Percentiles rank a stretch among this genome's conserved stretches.
Evolutionary conservation across 2,329 filamentous ascomycete species (phyloP).

Genomic region (Talaromyces piceae): DNA sequence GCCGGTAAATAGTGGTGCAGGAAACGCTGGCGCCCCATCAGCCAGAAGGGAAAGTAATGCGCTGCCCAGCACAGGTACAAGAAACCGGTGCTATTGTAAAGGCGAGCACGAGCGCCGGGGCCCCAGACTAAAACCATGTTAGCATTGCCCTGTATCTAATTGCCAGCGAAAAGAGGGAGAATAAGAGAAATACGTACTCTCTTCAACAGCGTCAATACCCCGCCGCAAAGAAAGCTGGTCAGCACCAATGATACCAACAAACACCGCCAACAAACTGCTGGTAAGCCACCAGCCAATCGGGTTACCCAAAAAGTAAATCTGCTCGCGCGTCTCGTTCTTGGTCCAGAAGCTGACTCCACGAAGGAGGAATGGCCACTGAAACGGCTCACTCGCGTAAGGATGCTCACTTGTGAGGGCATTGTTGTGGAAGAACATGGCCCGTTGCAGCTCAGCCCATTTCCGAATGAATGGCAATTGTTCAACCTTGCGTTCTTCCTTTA

Average conservation of each 20-base stretch:
- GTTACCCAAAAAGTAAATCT: conserved; percentile 98
- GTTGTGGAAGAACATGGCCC: conserved; percentile 99
- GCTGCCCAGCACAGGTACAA: conserved; percentile 98
- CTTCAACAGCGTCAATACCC: conserved; percentile 86
- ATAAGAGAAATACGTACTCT: conserved; percentile 60
- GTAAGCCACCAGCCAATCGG: conserved; percentile 96
- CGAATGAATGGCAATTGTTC: conserved; percentile 80
- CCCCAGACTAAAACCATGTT: conserved; percentile 31
- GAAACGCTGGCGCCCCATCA: conserved; percentile 98
- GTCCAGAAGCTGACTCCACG: conserved; percentile 99
- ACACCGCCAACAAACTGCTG: conserved; percentile 85
- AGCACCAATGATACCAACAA: conserved; percentile 81
- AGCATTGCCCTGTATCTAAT: no score
- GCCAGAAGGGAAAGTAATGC: conserved; percentile 94
- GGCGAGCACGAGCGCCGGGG: conserved; percentile 74
- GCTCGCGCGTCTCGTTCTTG: conserved; percentile 84
- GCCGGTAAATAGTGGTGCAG: conserved; percentile 95
- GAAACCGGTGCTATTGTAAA: conserved; percentile 98
- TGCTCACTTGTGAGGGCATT: conserved; percentile 95
- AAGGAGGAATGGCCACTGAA: conserved; percentile 96
- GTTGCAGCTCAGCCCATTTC: conserved; percentile 94
- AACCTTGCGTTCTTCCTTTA: conserved; percentile 68
- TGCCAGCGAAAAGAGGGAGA: background rate
- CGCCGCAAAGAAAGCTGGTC: conserved; percentile 91
- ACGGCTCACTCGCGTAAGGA: conserved; percentile 88